Conservation (phyloP, 768 basidiomycete species). For the Trametes cingulata region DNA sequence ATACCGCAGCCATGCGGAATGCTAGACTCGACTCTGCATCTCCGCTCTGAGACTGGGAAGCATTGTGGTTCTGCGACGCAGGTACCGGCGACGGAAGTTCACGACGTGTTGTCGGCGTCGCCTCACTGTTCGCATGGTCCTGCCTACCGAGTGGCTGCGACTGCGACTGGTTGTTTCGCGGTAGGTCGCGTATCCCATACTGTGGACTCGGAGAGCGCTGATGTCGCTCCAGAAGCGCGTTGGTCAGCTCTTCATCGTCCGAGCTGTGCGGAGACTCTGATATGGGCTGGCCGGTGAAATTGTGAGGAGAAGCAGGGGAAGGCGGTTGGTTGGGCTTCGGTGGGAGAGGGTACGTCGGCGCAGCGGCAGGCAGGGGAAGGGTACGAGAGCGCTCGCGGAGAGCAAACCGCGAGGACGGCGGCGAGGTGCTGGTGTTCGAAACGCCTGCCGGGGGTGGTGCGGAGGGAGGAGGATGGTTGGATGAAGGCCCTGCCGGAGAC, state of each 20-base stretch:
- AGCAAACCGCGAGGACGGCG: constrained; percentile 3
- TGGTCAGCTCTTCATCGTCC: constrained; percentile 23
- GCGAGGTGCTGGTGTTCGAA: background rate
- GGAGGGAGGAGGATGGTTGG: background rate
- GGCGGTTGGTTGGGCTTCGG: constrained; percentile 7
- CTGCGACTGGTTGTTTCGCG: constrained; percentile 28
- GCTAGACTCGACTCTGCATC: constrained; percentile 30
- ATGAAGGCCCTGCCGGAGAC: background rate
- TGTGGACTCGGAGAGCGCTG: constrained; percentile 30
- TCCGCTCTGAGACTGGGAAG: constrained; percentile 1
- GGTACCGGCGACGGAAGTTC: constrained; percentile 15
- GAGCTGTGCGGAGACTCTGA: constrained; percentile 16
- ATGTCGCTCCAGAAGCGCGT: constrained; percentile 18
- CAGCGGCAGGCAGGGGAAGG: constrained; percentile 13
- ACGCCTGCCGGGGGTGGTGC: background rate
- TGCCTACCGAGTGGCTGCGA: background rate
- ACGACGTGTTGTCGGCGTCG: constrained; percentile 11
- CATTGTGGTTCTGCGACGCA: background rate
- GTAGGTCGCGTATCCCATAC: constrained; percentile 47
- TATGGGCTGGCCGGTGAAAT: background rate
- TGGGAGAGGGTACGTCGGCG: constrained; percentile 15
- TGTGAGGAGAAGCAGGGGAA: background rate
- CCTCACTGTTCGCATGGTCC: constrained; percentile 8
- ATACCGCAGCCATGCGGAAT: constrained; percentile 35
- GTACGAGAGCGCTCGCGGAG: constrained; percentile 18